Base-by-base conservation (phyloP, 768 basidiomycete species). In the Suillus alpinus region DNA sequence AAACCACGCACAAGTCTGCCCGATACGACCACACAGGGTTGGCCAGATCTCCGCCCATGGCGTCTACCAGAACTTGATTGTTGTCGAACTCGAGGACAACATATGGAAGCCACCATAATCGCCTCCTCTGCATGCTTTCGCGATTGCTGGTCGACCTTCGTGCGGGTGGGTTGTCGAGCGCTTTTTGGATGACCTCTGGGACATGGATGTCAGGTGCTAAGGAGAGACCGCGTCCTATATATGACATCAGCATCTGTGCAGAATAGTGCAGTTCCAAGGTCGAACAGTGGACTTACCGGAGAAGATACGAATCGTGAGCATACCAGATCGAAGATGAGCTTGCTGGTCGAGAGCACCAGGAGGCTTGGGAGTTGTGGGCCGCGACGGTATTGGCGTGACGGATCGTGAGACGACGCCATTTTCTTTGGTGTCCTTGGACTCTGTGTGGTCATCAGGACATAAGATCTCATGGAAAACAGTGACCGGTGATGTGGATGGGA, bases 41-140 rank as follows among this genome's bases (percentile, higher is more conserved):
- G 13, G 84, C 69, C 55, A 98, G 83, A 74, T 98, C 94, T n/a
- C 96, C 97, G 9, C 92, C 95, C 69, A 98, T 83, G 12, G 95
- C 95, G 78, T 98, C 96, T 59, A 98, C 89, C 65, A 99, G 78
- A 67, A 98, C 88, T 74, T 98, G 95, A 75, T 98, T 98, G 82
- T 94, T 94, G 78, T 94, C 92, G 79, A 95, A 96, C 77, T 98
- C 95, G 66, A 99, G 87, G 44, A 98, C 97, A 71, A 98, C 91
- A 67, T 91, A 98, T 32, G 97, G 97, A 39, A 99, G 83, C 92
- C 91, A 95, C 89, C 90, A 89, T 75, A 88, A 90, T 62, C 95
- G 93, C 74, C 88, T 93, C 65, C 97, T 83, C 72, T 96, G 95
- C 73, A 95, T 78, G 69, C 92, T 95, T 68, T 98, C 96, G 49